Conservation (phyloP, 331 rosid genomes). For the Pyracantha coccinea region DNA sequence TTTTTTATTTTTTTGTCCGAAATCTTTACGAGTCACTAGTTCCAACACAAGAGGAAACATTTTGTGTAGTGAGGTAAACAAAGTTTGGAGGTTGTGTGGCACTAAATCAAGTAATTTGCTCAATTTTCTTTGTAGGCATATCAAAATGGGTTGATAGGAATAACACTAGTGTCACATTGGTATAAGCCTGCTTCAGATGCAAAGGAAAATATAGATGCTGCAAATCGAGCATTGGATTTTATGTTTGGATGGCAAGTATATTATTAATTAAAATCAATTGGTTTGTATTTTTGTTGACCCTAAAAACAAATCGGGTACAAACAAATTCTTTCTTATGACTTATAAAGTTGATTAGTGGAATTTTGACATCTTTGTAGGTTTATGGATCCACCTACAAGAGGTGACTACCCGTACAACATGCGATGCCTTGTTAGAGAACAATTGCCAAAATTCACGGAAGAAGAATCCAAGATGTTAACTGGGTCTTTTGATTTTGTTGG, state of each 20-base stretch:
- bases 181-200: conserved; percentile 11
- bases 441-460: conserved; percentile 5
- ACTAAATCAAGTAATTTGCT: background rate
- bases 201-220: conserved; percentile 10
- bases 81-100: no score
- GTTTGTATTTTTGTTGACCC: no score
- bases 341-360: background rate
- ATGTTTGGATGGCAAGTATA: conserved; percentile 22
- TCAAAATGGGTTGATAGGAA: conserved; percentile 26
- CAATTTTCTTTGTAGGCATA: background rate
- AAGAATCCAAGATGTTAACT: background rate
- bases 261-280: background rate
- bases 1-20: background rate
- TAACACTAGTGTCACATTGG: conserved; percentile 16
- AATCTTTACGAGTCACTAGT: background rate
- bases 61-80: background rate
- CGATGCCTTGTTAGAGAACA: background rate
- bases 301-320: no score
- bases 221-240: conserved; percentile 26
- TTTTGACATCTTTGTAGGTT: background rate
- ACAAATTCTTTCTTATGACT: background rate
- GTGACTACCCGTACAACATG: conserved; percentile 17
- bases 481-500: conserved; percentile 18
- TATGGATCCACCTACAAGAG: conserved; percentile 14
- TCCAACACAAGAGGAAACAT: background rate